Base-by-base conservation (phyloP, 2,329 filamentous ascomycete genomes). In the Colletotrichum coccodes region DNA sequence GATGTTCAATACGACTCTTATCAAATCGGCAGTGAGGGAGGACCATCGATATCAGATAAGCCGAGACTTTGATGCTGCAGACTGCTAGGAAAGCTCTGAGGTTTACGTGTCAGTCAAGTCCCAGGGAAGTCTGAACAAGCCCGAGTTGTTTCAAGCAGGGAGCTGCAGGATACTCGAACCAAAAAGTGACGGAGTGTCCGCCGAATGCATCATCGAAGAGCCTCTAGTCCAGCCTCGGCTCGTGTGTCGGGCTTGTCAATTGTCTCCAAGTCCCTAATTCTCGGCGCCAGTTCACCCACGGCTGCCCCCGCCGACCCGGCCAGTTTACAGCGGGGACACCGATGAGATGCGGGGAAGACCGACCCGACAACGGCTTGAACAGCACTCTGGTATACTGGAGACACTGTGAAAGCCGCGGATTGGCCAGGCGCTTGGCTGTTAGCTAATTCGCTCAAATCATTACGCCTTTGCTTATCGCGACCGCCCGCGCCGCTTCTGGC, bases 381-480 rank as follows among this genome's bases (percentile, higher is more conserved):
- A 30, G 23, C 36, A n/a, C 34, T 42, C 14, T 32, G 16, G 16
- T 40, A n/a, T n/a, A 21, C 42, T 47, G 56, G n/a, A 14, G 16
- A 30, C 30, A 34, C 30, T 32, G 30, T 5, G n/a, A 34, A 46
- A 38, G 52, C 44, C 44, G 47, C 54, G 65, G 47, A 68, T 65
- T 65, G 54, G 61, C 40, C 47, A 28, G 38, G 26, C 47, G 26
- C 30, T 16, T 42, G 23, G 57, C 16, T 50, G 57, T 67, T 70
- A 62, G 57, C 67, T 70, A 61, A 70, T 70, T 46, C 50, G 38
- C 52, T 58, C 38, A 50, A 66, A 68, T 68, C 42, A 68, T 62
- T 38, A 44, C 54, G 28, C 34, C 61, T 66, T 23, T 62, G 32
- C 66, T 66, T 69, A 66, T 69, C 66, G 62, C 47, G 54, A 38